Base-by-base conservation (phyloP, 73 alveolate species). In the Paramecium biaurelia region DNA sequence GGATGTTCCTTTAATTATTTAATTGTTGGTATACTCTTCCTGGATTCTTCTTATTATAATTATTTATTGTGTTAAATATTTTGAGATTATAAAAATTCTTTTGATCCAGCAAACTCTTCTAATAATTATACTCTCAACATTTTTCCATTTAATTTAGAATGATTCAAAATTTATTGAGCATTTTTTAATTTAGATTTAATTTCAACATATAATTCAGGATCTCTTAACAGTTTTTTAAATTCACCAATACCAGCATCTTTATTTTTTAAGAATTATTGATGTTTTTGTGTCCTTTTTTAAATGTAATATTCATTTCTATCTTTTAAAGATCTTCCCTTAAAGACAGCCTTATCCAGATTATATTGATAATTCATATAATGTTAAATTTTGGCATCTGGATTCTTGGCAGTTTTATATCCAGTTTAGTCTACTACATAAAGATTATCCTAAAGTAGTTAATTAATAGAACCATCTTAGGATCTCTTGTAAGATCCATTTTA, bases 191-290 rank as follows among this genome's bases (percentile, higher is more conserved):
- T 79, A 0, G 45, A 79, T 43, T 45, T 79, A 7, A 79, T 79
- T 45, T 79, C 90, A 8, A 79, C 90, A 79, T 79, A 47, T 0
- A 79, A 79, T 47, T 79, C 90, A 43, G 90, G 90, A n/a, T 79
- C 90, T 43, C 90, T 21, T 26, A 79, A 45, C 20, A 79, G 45
- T 79, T 47, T 41, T 24, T 45, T 38, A 43, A 79, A 47, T 18
- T 79, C 90, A 1, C 74, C 90, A n/a, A 43, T 32, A 42, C 47
- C 56, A 11, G 90, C 45, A 79, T 79, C 74, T 26, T 41, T 41
- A 3, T 79, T 79, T 24, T 79, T 79, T 8, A 79, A 30, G 30
- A 79, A 79, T 79, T 79, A 45, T 14, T 79, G 21, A 47, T 41
- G 72, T 45, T 79, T 79, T 43, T 43, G 15, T 0, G 45, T 43